Conservation (phyloP, 306 rosid genomes). For the Cyclanthera cordifolia region DNA sequence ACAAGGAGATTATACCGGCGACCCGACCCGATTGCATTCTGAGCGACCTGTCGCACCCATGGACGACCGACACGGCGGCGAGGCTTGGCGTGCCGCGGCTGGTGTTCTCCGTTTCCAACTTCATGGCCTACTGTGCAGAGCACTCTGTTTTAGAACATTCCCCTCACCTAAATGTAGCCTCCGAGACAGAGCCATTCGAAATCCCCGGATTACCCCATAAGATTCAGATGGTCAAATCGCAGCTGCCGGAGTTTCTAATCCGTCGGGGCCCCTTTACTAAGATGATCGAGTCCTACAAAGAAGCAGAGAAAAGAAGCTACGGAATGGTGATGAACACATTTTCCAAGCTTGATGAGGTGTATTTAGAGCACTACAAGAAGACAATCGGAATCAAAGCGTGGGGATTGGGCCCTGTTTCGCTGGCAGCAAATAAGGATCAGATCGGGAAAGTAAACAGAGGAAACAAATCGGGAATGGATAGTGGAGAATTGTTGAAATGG, state of each 20-base stretch:
- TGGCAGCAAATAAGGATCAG: background rate
- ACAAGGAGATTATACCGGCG: background rate
- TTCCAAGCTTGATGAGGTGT: slow-evolving; percentile 21
- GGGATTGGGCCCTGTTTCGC: slow-evolving; percentile 30
- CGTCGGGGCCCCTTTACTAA: background rate
- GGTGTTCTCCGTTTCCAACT: slow-evolving; percentile 11
- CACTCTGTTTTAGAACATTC: slow-evolving; percentile 1
- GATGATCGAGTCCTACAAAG: slow-evolving; percentile 11
- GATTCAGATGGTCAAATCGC: slow-evolving; percentile 10
- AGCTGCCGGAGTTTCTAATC: background rate
- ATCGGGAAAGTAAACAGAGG: background rate
- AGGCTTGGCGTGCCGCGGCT: slow-evolving; percentile 20
- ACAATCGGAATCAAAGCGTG: slow-evolving; percentile 21
- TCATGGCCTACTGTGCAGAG: slow-evolving; percentile 15
- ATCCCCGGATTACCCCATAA: slow-evolving; percentile 18
- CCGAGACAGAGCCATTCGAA: slow-evolving; percentile 1
- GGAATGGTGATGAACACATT: slow-evolving; percentile 26
- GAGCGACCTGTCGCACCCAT: slow-evolving; percentile 17
- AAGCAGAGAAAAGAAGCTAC: slow-evolving; percentile 22
- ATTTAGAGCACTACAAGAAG: slow-evolving; percentile 16
- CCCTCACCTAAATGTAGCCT: background rate
- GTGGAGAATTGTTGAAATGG: slow-evolving; percentile 32
- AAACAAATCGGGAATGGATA: background rate
- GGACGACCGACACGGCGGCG: slow-evolving; percentile 21
- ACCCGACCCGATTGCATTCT: slow-evolving; percentile 27